These are phyloP conservation scores for Sisymbrium irio DNA, from an alignment of 345 rosid species.

Conservation along the genomic window DNA sequence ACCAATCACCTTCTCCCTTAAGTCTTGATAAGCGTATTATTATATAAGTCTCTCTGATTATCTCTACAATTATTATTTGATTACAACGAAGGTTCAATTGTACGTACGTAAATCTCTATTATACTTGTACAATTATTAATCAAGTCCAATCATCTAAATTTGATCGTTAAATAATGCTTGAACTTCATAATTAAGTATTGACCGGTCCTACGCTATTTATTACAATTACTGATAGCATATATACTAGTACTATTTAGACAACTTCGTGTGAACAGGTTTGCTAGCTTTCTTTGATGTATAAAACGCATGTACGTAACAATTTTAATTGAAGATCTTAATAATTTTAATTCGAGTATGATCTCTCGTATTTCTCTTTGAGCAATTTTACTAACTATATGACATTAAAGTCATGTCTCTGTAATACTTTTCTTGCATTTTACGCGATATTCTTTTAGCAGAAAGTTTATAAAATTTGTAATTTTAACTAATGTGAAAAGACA, in stretches of 20 bases:
- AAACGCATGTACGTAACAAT: too few species aligned
- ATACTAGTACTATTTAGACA: not conserved
- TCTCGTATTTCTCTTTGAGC: too few species aligned
- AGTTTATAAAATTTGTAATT: too few species aligned
- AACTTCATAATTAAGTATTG: constrained; percentile 13
- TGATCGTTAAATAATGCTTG: not conserved
- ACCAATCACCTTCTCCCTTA: constrained; percentile 22
- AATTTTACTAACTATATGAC: too few species aligned
- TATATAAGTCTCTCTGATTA: constrained; percentile 15
- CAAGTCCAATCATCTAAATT: not conserved
- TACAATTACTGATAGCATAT: not conserved
- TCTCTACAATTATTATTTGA: constrained; percentile 7
- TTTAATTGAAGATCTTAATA: too few species aligned
- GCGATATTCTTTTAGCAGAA: too few species aligned
- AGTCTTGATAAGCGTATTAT: not conserved
- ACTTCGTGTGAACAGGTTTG: not conserved
- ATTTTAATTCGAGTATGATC: too few species aligned
- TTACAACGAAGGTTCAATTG: constrained; percentile 26
- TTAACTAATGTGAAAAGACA: too few species aligned
- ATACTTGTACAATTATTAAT: constrained; percentile 8
- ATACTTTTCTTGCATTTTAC: too few species aligned
- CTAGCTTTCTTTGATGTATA: too few species aligned
- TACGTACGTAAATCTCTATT: not conserved
- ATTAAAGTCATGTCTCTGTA: too few species aligned
- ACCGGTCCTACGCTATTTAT: not conserved